Base-by-base conservation (phyloP, 495 filamentous ascomycete genomes). In the Penicillium atrosanguineum region DNA sequence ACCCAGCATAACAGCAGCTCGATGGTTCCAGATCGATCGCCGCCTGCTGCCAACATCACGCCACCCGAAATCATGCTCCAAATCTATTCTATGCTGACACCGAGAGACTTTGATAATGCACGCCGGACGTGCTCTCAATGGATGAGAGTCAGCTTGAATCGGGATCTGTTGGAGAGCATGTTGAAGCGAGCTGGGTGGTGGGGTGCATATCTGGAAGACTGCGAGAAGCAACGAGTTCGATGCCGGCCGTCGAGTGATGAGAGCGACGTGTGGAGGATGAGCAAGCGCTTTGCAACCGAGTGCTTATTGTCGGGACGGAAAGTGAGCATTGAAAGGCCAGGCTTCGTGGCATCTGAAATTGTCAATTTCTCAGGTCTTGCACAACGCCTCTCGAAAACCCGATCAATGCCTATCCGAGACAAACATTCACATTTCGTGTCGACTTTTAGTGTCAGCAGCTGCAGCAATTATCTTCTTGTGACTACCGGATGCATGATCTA, bases 41-140 rank as follows among this genome's bases (percentile, higher is more conserved):
- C 51, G 36, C 56, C 71, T 1, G 56, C 68, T 14, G 71, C 70
- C n/a, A 73, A 73, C 52, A 48, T 54, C 21, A 57, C 85, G 7
- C 87, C 87, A 1, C 65, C 72, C 2, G 87, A 91, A 62, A 77
- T 89, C 25, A 26, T 90, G 0, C 76, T 86, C 38, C 72, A 81
- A 5, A 82, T 89, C 4, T 84, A 81, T 52, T 52, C 50, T 9
- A 70, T 79, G 55, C 69, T 88, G 6, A 64, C 68, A 11, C 85
- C 87, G 0, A 50, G 71, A 6, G 84, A 87, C 57, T 89, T 90
- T 60, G 77, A 90, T 59, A 76, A 82, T 55, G 85, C 86, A 12
- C 76, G 87, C 43, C 79, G 82, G 47, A 79, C 80, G 8, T 90
- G 87, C 56, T 79, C 78, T 43, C 71, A 71, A 44, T 91, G 86